Conservation (phyloP, 1,284 basidiomycete species). For the Rhodofomes roseus region DNA sequence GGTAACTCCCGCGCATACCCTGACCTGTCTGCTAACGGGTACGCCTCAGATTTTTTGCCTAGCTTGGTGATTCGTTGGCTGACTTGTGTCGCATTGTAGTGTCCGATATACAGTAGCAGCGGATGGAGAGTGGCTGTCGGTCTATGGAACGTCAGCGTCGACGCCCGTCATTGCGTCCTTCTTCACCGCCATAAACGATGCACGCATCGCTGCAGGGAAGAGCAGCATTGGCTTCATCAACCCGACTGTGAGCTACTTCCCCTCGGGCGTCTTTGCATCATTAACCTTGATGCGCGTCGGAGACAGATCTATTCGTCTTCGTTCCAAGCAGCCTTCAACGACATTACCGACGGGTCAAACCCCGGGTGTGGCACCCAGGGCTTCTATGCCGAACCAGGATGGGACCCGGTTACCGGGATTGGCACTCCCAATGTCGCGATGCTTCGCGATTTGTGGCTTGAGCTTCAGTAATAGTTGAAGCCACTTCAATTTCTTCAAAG, state of each 20-base stretch:
- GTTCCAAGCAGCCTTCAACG: conserved; percentile 32
- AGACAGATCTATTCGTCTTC: conserved; percentile 29
- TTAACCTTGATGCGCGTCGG: conserved; percentile 20
- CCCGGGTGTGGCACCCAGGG: conserved; percentile 38
- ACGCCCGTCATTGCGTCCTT: conserved; percentile 37
- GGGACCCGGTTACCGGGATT: conserved; percentile 36
- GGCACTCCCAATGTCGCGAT: conserved; percentile 29
- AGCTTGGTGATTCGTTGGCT: neutral
- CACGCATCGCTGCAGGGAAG: conserved; percentile 39
- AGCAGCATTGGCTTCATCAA: conserved; percentile 57
- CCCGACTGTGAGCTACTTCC: conserved; percentile 30
- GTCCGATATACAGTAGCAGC: conserved; percentile 21
- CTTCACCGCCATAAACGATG: conserved; percentile 61
- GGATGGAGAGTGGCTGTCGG: conserved; percentile 33
- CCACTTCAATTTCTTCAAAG: too few species aligned
- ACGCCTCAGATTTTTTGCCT: neutral
- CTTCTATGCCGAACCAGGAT: conserved; percentile 32
- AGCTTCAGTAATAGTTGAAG: conserved; percentile 9
- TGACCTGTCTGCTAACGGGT: conserved; percentile 34
- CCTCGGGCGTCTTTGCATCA: conserved; percentile 4
- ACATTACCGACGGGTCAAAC: conserved; percentile 43
- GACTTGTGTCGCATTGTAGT: neutral
- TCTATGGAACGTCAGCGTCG: conserved; percentile 41
- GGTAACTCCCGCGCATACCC: conserved; percentile 33
- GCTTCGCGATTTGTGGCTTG: conserved; percentile 15